Base-by-base conservation (phyloP, 345 rosid species). In the Arabis alpina region DNA sequence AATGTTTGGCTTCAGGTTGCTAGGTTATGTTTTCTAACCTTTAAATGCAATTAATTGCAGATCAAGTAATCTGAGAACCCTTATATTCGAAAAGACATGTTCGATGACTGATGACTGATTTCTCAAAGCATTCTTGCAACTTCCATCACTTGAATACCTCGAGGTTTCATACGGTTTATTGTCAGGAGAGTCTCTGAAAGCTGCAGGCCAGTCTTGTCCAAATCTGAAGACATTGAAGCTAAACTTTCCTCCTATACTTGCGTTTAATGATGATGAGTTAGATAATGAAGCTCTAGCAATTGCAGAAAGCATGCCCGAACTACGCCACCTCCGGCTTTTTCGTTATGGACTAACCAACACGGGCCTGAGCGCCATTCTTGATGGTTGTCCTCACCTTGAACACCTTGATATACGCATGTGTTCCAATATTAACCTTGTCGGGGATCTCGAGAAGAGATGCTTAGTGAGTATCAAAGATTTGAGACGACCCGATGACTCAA, bases 381-480 rank as follows among this genome's bases (percentile, higher is more conserved):
- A 84, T n/a, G 73, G 82, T 24, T 91, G 97, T 72, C 85, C 73
- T 54, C 76, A 70, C 68, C 84, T 88, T 5, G 88, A 84, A 70
- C 81, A 81, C 10, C 91, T 91, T 48, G 97, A 91, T 78, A 55
- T 91, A 62, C 85, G 93, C 34, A 82, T 71, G 48, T 88, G 91
- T 79, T 83, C 77, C 76, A 81, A 87, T 45, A 32, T 91, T 25
- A 40, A 19, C 25, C 64, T 85, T 45, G 76, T 32, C 13, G 84
- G 83, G 52, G 61, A 78, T 43, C 61, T 87, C 75, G 80, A 72
- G 77, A 82, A 72, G 68, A 69, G 66, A 43, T 84, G 93, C 70
- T 47, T 32, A 0, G 83, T 80, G 72, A 64, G 23, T 47, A 76
- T 88, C 42, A 83, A 77, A 76, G 79, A 62, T 76, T 59, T 86